Conservation (phyloP, 129 eudicot species). For the Arctium lappa region DNA sequence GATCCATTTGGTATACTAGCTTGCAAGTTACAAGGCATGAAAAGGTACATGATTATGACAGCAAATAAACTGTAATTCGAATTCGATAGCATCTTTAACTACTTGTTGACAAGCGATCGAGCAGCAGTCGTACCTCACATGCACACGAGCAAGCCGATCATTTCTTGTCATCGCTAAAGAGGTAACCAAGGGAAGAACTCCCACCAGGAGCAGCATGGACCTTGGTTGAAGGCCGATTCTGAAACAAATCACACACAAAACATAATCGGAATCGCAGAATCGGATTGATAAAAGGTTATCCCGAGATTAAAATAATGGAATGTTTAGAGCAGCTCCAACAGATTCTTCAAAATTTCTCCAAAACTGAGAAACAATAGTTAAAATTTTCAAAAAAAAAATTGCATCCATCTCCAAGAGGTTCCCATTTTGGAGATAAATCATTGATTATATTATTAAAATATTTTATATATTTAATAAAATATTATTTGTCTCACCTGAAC, state of each 20-base stretch:
- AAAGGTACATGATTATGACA: conserved; percentile 10
- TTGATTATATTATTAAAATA: too few relatives aligned
- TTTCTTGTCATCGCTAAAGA: conserved; percentile 44
- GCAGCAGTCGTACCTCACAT: conserved; percentile 12
- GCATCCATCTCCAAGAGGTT: too few relatives aligned
- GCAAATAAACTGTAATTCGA: background rate
- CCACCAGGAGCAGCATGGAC: conserved; percentile 63
- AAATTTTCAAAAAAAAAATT: too few relatives aligned
- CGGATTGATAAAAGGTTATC: background rate
- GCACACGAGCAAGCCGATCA: conserved; percentile 2
- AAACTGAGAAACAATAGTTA: too few relatives aligned
- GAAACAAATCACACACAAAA: conserved; percentile 15
- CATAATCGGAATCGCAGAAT: background rate
- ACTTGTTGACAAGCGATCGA: conserved; percentile 2
- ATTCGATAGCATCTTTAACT: conserved; percentile 8
- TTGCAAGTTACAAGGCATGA: conserved; percentile 10
- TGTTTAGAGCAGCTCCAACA: too few relatives aligned
- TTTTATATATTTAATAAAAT: too few relatives aligned
- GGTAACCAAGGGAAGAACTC: conserved; percentile 48
- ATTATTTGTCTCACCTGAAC: too few relatives aligned
- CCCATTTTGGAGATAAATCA: too few relatives aligned
- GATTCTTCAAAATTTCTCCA: too few relatives aligned
- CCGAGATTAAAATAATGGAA: too few relatives aligned
- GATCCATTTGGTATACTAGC: background rate
- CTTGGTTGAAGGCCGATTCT: conserved; percentile 53